Conservation (phyloP, 1,284 basidiomycete genomes). For the Pholiota adiposa region DNA sequence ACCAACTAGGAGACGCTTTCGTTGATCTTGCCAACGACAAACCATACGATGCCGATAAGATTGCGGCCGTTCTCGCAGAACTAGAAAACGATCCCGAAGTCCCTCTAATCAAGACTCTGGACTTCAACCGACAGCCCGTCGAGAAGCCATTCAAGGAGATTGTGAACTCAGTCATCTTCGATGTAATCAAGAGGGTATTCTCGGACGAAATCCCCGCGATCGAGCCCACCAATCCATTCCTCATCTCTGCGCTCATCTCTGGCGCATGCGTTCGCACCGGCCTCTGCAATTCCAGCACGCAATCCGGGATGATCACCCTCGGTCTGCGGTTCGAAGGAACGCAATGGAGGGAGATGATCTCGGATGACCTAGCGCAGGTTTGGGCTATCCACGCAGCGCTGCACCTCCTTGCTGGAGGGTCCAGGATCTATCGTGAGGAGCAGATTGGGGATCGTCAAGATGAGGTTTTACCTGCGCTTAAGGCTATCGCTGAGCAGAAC, state of each 20-base stretch:
- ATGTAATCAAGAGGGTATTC: slow-evolving; percentile 1
- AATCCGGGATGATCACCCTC: slow-evolving; percentile 3
- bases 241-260: slow-evolving; percentile 3
- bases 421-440: slow-evolving; percentile 4
- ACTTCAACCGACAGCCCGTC: neutral
- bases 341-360: neutral
- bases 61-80: slow-evolving; percentile 1
- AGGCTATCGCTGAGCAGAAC: slow-evolving; percentile 1
- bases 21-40: neutral
- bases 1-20: slow-evolving; percentile 1
- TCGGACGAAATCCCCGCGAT: neutral
- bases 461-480: slow-evolving; percentile 1
- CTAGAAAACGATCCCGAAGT: neutral
- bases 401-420: neutral
- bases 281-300: slow-evolving; percentile 3
- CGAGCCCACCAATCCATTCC: slow-evolving; percentile 2
- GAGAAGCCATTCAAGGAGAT: neutral
- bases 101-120: slow-evolving; percentile 4
- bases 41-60: neutral
- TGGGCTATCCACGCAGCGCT: neutral
- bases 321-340: slow-evolving; percentile 3
- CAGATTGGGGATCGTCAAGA: slow-evolving; percentile 5
- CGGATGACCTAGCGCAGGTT: neutral
- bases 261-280: slow-evolving; percentile 3
- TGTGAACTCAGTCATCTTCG: neutral